A percentile compares a stretch with the other conserved stretches of the same genome.
These are phyloP conservation scores for Venturia nashicola DNA, from an alignment of 2,329 filamentous ascomycete species.

Conservation along the genomic window DNA sequence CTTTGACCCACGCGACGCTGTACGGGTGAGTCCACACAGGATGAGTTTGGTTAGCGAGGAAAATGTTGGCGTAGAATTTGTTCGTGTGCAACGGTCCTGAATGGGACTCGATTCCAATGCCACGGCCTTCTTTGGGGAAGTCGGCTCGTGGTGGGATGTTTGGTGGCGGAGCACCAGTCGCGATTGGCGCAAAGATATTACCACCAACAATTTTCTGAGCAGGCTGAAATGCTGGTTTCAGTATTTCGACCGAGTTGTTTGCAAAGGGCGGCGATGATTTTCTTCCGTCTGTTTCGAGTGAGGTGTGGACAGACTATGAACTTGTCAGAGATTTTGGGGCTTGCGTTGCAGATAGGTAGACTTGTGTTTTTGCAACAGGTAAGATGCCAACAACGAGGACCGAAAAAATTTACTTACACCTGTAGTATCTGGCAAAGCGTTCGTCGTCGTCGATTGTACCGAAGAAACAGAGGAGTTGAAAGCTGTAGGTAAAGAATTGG, in stretches of 20 bases:
- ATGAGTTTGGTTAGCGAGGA: slow-evolving; percentile 57
- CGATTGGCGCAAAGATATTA: slow-evolving; percentile 10
- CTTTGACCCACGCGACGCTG: slow-evolving; percentile 31
- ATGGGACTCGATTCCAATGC: neutral
- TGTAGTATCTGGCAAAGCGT: slow-evolving; percentile 4
- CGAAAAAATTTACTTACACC: slow-evolving; percentile 5
- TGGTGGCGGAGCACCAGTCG: slow-evolving; percentile 5
- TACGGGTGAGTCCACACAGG: slow-evolving; percentile 60
- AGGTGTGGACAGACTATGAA: slow-evolving; percentile 2
- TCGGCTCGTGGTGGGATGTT: neutral
- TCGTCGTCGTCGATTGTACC: slow-evolving; percentile 8
- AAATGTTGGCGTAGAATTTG: slow-evolving; percentile 62
- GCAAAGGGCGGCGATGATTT: neutral
- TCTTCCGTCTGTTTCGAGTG: slow-evolving; percentile 1
- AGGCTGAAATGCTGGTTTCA: neutral
- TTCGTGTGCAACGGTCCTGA: slow-evolving; percentile 52
- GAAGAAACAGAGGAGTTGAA: neutral
- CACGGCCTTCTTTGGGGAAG: neutral
- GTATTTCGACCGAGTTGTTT: neutral
- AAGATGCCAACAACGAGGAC: neutral
- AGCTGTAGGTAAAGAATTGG: slow-evolving; percentile 1
- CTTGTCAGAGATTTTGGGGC: neutral
- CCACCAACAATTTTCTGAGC: neutral
- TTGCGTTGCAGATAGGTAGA: neutral
- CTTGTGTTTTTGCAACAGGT: neutral